Evolutionary conservation across 345 rosid genomes (phyloP), one percentile per base, ranked within the genome.

Genomic region (Rhizophora mangle): DNA sequence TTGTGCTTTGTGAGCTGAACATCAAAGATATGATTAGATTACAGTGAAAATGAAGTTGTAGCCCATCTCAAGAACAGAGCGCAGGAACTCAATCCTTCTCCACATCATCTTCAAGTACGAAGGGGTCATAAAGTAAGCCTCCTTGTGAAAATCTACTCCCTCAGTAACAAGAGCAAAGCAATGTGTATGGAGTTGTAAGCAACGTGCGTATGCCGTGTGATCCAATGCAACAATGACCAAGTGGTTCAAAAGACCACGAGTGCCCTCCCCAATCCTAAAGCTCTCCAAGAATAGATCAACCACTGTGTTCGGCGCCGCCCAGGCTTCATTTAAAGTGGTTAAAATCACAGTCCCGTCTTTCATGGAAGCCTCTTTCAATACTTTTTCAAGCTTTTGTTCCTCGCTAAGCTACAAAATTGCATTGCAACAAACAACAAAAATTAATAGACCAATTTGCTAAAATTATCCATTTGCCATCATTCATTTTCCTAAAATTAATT

Each of bases 61-160:
- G 8, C 97, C 97, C 90, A 89, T 34, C 71, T 89, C 93, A 74
- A 94, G 98, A 74, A 94, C 88, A 63, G 86, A 59, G 3, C 82
- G 82, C 53, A 94, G 71, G 74, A 94, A 89, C 54, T 88, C 89
- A 61, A 94, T 87, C 71, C 98, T 84, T 75, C 85, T 87, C 97
- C 98, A 94, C 98, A 91, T 91, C 98, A 91, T 87, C 76, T 82
- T 82, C 85, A 94, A 80, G 81, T 94, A 94, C 22, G 77, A 70
- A 21, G 78, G 74, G 24, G 97, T 89, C 97, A 89, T 94, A 73
- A 91, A 94, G 55, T 85, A 88, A 22, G 98, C 98, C 74, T 91
- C 96, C 0, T 66, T 36, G 10, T 82, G 84, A 75, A 91, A 94
- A 82, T 89, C 93, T 49, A 82, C 81, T 21, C 87, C 95, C 22